Evolutionary conservation across 768 basidiomycete genomes (phyloP), one percentile per base, ranked within the genome.

Genomic region (Steccherinum ochraceum): DNA sequence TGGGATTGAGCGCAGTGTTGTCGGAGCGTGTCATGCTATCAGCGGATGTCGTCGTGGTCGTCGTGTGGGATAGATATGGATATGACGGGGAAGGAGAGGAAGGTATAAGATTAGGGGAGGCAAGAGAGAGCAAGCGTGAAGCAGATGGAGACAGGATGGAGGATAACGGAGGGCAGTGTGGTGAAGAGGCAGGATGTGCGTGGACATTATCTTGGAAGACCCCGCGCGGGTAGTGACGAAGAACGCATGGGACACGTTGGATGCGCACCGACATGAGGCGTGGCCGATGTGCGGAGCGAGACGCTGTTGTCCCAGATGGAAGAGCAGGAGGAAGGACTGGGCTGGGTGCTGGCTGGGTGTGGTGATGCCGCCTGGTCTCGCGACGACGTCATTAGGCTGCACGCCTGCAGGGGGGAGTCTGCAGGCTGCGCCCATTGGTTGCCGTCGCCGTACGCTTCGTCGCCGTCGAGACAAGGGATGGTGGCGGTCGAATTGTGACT

Each of bases 1-100:
- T 89, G 39, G 52, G 40, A 42, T 40, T 11, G 16, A 24, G 19
- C 7, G 50, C 24, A 23, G 55, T 44, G 51, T 47, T 45, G 24
- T 30, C 48, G 13, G 55, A 49, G 55, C 51, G 55, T 56, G 51
- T 46, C 55, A 56, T 56, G 40, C 40, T 49, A 45, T 47, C 40
- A 51, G 20, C 20, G 10, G 42, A 26, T 23, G 40, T 18, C 19
- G 41, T 43, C 21, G 18, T 7, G 50, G 40, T 50, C 20, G n/a
- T n/a, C n/a, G n/a, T n/a, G n/a, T n/a, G n/a, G n/a, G n/a, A n/a
- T n/a, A n/a, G n/a, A n/a, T 48, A 35, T 12, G 16, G 30, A 35
- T 35, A 35, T 7, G 30, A 35, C 30, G 30, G 30, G 16, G 30
- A 35, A 35, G 30, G 30, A n/a, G n/a, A n/a, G 7, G 30, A 16